phyloP scores from a whole-genome alignment of 257 asterid genomes.

The Schizonepeta tenuifolia region DNA sequence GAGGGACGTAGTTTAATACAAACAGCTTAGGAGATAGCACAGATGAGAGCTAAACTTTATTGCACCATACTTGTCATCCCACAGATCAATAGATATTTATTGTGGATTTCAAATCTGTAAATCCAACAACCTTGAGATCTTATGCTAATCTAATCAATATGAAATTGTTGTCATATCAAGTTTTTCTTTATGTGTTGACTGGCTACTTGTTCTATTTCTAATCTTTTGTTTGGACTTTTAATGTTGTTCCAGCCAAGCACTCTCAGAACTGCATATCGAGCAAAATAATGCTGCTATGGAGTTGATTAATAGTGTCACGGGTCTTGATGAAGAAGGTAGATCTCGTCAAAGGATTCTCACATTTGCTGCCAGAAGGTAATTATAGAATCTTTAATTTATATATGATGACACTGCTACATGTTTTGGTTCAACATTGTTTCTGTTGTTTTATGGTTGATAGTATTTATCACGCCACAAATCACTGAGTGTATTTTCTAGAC shows the following conservation, averaged over 20 bases:
- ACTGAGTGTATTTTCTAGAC: constrained; percentile 23
- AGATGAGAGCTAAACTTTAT: constrained; percentile 21
- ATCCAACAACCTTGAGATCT: not conserved
- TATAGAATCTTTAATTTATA: constrained; percentile 29
- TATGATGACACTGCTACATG: constrained; percentile 20
- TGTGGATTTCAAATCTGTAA: constrained; percentile 3
- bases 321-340: constrained; percentile 94
- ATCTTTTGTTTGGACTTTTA: constrained; percentile 20
- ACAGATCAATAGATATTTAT: not conserved
- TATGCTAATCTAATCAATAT: constrained; percentile 20
- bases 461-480: constrained; percentile 9
- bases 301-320: constrained; percentile 85
- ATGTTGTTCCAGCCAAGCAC: constrained; percentile 56
- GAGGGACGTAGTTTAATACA: not conserved
- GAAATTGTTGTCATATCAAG: not conserved
- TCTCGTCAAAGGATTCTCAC: constrained; percentile 97
- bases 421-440: constrained; percentile 13
- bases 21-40: not conserved
- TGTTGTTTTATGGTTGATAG: not conserved
- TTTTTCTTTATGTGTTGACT: constrained; percentile 16
- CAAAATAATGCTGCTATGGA: constrained; percentile 93
- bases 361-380: constrained; percentile 93
- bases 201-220: constrained; percentile 25
- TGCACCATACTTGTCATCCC: not conserved
- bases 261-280: constrained; percentile 62